Conservation (phyloP, 768 basidiomycete species). For the Zangia roseola region DNA sequence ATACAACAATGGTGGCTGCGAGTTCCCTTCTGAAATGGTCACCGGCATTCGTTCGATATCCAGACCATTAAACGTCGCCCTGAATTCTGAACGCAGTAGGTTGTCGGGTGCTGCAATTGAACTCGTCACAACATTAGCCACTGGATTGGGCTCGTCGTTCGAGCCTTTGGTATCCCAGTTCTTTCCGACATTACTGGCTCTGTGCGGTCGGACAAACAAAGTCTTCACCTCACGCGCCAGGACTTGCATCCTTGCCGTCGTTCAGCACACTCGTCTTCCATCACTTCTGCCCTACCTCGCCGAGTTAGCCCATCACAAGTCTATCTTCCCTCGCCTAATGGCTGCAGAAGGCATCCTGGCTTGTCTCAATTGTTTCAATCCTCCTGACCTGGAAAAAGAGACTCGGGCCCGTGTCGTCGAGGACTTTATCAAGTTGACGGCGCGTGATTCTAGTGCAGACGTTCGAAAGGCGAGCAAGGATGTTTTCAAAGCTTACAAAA, state of each 20-base stretch:
- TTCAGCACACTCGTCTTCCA: constrained; percentile 68
- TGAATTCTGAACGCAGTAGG: constrained; percentile 72
- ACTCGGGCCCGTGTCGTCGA: constrained; percentile 64
- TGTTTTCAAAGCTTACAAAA: constrained; percentile 74
- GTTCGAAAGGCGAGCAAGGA: constrained; percentile 67
- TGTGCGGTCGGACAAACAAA: constrained; percentile 78
- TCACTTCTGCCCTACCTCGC: constrained; percentile 59
- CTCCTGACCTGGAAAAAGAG: constrained; percentile 76
- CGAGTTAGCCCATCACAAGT: constrained; percentile 64
- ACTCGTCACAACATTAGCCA: constrained; percentile 52
- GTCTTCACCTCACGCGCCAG: constrained; percentile 68
- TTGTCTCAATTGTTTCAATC: constrained; percentile 74
- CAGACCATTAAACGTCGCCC: constrained; percentile 53
- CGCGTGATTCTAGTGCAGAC: constrained; percentile 73
- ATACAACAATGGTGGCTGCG: constrained; percentile 51
- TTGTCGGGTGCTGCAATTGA: constrained; percentile 69
- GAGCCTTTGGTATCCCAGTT: constrained; percentile 66
- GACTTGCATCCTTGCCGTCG: constrained; percentile 54
- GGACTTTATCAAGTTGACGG: constrained; percentile 61
- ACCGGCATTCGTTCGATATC: constrained; percentile 49
- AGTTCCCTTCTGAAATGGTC: constrained; percentile 51
- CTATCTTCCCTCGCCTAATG: constrained; percentile 56
- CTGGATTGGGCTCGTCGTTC: constrained; percentile 58
- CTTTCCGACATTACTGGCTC: constrained; percentile 61
- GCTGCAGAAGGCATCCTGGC: constrained; percentile 65